Base-by-base conservation (phyloP, 495 filamentous ascomycete genomes). In the Penicillium pancosmium region DNA sequence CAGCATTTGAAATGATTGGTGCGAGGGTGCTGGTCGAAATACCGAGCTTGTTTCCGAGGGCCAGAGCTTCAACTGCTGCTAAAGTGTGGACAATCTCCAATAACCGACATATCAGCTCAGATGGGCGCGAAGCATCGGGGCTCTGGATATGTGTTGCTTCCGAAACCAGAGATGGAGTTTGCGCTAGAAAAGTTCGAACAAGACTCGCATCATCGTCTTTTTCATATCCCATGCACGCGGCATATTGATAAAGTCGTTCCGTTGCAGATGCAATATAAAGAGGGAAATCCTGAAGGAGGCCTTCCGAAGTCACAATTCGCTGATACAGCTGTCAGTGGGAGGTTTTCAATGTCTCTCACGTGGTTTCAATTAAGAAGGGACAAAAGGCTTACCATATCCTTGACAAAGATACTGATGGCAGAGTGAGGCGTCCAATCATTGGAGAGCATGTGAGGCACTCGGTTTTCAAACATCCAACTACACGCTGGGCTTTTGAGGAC, bases 391-490 rank as follows among this genome's bases (percentile, higher is more conserved):
- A 59, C 56, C 56, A 59, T 54, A 40, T 59, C 56, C 41, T 59
- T 59, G 4, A 59, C 43, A 46, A 59, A 59, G n/a, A 59, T 59
- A 40, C 41, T 49, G 19, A 59, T 41, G 33, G 50, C 56, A 25
- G 56, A 59, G 27, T 59, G 56, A 9, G 56, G 56, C 40, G 56
- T 53, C 56, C 56, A 59, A 19, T 59, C 56, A 12, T 59, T 34
- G 18, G 40, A 25, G 8, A 59, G 50, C 56, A 59, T 59, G 38
- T 59, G 56, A 23, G 50, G 50, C 36, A 59, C 56, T 27, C 56
- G 56, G 10, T 59, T 54, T 40, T 59, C 50, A 54, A 59, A 59
- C 56, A 59, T 59, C 56, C 56, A 59, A 54, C 56, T 59, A 16
- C 40, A 34, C 25, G 56, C 56, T 36, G 56, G 50, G 19, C 56